Percentiles rank a stretch among this genome's conserved stretches.
These are phyloP conservation scores for Venturia pyrina DNA, from an alignment of 2,329 filamentous ascomycete species.

Conservation along the genomic window DNA sequence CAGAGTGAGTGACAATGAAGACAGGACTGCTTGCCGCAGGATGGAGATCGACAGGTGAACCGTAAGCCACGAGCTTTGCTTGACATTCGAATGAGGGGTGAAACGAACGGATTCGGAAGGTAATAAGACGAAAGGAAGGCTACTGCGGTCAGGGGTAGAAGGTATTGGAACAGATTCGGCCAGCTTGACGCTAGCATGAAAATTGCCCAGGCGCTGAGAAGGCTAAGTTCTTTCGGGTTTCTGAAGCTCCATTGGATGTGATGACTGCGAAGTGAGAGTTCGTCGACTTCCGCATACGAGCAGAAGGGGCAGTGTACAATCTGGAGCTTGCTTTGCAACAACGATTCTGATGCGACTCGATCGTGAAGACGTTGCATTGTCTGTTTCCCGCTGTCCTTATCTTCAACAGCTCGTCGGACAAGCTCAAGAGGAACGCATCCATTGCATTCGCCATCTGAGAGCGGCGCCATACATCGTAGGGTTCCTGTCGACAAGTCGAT, in stretches of 20 bases:
- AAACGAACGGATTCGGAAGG: conserved; percentile 23
- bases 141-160: background rate
- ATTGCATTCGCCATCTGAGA: conserved; percentile 50
- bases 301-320: conserved; percentile 85
- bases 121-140: background rate
- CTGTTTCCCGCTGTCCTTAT: conserved; percentile 55
- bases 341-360: conserved; percentile 63
- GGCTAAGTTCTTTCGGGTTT: conserved; percentile 23
- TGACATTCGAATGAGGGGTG: conserved; percentile 46
- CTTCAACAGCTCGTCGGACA: conserved; percentile 61
- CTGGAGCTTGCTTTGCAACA: conserved; percentile 63
- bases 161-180: conserved; percentile 23
- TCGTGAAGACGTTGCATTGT: conserved; percentile 68
- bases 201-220: conserved; percentile 41
- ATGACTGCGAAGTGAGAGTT: conserved; percentile 21
- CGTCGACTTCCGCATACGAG: conserved; percentile 77
- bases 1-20: conserved; percentile 73
- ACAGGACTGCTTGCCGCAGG: conserved; percentile 64
- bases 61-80: conserved; percentile 62
- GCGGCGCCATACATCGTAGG: conserved; percentile 72
- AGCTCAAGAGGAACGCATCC: conserved; percentile 63
- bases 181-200: conserved; percentile 33
- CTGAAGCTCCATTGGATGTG: conserved; percentile 17
- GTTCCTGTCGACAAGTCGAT: conserved; percentile 65
- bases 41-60: conserved; percentile 64